Base-by-base conservation (phyloP, 352 stramenopile genomes). In the Elongisporangium senticosum region DNA sequence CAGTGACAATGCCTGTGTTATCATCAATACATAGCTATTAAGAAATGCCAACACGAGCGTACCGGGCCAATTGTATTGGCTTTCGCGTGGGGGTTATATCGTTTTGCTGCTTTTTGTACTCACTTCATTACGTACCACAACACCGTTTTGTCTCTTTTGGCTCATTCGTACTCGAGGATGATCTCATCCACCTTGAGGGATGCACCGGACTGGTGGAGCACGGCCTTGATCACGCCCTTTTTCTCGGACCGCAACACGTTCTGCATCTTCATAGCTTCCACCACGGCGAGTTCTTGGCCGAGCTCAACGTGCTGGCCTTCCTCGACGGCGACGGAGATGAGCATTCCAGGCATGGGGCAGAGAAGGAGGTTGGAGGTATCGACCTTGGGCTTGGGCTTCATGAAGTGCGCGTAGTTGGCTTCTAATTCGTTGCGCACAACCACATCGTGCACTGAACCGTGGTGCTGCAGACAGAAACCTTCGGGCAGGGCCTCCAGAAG, bases 231-330 rank as follows among this genome's bases (percentile, higher is more conserved):
- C 19, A 87, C 61, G 39, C 88, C 92, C n/a, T 72, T 81, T 68
- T 93, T 93, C 68, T 96, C 80, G 14, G 95, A 91, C 20, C 89
- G 88, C 39, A 99, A 79, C 33, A 98, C 86, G 69, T 99, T 99
- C 77, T 98, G 95, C 96, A 99, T 99, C 74, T 99, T 99, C 96
- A 99, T 99, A 15, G 96, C 96, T 69, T 99, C 96, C 20, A 99
- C 89, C 23, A 99, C 86, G 50, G 90, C 95, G 8, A 99, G 72
- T 51, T 97, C 87, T 70, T 99, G 90, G 33, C 93, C 95, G 14
- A 89, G 69, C 71, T 98, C 88, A 8, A 98, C 94, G n/a, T 86
- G 51, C 58, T 98, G 77, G n/a, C 95, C 95, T 33, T 89, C 80
- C 55, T 88, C 57, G 1, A 97, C 89, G 10, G 75, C 75, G 14